Conservation (phyloP, 257 asterid genomes). For the Capsicum pubescens region DNA sequence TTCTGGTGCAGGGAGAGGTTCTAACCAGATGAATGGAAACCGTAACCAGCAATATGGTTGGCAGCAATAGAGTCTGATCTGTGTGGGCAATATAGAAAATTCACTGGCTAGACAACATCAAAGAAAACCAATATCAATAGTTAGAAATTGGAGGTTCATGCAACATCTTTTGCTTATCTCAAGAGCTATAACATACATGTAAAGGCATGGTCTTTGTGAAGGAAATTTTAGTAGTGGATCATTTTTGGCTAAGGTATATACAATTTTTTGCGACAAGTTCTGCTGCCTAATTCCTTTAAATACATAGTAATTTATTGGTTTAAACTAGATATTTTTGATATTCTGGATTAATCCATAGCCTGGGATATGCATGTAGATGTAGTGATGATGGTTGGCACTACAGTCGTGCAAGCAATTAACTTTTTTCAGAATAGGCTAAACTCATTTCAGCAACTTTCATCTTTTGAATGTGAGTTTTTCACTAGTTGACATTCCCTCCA, state of each 20-base stretch:
- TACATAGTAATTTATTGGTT: not conserved
- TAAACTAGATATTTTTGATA: not conserved
- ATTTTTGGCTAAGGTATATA: not conserved
- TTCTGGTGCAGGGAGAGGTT: constrained; percentile 69
- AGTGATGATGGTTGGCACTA: not conserved
- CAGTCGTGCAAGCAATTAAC: not conserved
- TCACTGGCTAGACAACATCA: constrained; percentile 22
- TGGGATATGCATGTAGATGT: constrained; percentile 3
- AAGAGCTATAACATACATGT: not conserved
- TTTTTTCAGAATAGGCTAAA: not conserved
- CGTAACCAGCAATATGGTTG: constrained; percentile 90
- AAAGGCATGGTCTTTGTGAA: not conserved
- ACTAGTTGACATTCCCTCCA: no score
- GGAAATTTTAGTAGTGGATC: not conserved
- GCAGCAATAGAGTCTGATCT: constrained; percentile 61
- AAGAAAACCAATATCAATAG: not conserved
- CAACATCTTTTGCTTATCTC: not conserved
- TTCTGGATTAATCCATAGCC: not conserved
- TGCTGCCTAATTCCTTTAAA: not conserved
- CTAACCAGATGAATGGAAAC: constrained; percentile 58
- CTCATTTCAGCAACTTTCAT: not conserved
- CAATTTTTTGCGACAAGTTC: not conserved
- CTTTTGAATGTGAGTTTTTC: no score
- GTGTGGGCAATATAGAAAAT: not conserved
- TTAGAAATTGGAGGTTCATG: not conserved